A percentile compares a stretch with the other conserved stretches of the same genome.
Evolutionary conservation across 2,329 filamentous ascomycete species (phyloP).

Genomic region (Cladosporium sp.): DNA sequence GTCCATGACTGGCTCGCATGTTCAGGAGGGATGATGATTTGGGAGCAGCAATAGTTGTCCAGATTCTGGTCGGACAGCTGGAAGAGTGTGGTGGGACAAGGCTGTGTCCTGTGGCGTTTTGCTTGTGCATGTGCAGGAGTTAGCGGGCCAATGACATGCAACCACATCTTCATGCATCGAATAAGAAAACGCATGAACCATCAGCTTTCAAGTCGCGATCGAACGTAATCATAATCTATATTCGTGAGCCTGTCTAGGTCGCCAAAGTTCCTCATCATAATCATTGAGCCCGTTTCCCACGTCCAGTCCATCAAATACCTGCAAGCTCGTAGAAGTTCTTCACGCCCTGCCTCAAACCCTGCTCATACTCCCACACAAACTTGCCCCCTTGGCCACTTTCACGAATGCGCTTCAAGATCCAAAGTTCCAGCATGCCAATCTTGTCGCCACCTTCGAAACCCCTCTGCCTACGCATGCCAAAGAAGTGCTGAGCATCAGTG

Average conservation of each 20-base stretch:
- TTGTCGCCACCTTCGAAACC: slow-evolving; percentile 48
- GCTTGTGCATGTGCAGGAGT: background rate
- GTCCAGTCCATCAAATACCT: slow-evolving; percentile 26
- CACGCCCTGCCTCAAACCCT: slow-evolving; percentile 50
- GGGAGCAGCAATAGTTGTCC: background rate
- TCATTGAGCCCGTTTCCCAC: background rate
- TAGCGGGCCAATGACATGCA: background rate
- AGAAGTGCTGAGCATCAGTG: slow-evolving; percentile 56
- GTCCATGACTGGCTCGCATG: background rate
- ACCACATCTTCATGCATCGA: background rate
- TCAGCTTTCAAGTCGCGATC: background rate
- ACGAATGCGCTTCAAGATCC: slow-evolving; percentile 56
- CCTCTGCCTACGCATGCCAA: slow-evolving; percentile 42
- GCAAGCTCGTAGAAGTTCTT: slow-evolving; percentile 41
- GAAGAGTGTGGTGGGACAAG: background rate
- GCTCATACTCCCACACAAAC: slow-evolving; percentile 54
- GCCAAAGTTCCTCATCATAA: background rate
- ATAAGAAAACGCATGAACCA: background rate
- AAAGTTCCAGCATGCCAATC: slow-evolving; percentile 60
- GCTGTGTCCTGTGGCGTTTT: background rate
- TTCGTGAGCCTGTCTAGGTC: background rate
- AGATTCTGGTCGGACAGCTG: background rate
- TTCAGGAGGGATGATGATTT: too few relatives aligned
- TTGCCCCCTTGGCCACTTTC: slow-evolving; percentile 52
- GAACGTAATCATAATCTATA: background rate